A percentile compares a stretch with the other conserved stretches of the same genome.
phyloP scores from a whole-genome alignment of 306 rosid genomes.

The Begonia fuchsioides region DNA sequence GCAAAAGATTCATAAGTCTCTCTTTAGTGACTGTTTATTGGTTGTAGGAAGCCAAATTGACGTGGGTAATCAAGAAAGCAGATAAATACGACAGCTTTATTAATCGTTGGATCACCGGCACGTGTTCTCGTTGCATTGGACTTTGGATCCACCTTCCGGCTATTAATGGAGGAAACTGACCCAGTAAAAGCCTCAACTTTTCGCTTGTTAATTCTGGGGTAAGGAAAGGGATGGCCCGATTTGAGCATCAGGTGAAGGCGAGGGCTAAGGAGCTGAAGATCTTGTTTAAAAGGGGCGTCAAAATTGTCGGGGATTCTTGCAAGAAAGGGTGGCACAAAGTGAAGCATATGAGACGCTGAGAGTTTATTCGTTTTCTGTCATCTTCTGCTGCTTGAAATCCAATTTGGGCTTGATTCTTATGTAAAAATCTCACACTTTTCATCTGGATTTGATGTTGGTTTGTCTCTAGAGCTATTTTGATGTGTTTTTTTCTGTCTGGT shows the following conservation, averaged over 20 bases:
- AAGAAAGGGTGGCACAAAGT: conserved; percentile 72
- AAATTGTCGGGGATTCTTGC: conserved; percentile 52
- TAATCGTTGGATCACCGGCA: conserved; percentile 10
- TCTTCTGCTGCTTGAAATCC: neutral
- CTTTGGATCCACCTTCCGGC: conserved; percentile 1
- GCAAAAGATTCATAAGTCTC: too few relatives aligned
- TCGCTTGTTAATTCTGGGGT: too few relatives aligned
- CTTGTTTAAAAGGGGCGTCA: conserved; percentile 43
- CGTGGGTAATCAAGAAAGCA: too few relatives aligned
- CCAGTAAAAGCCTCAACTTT: neutral
- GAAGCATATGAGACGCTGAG: conserved; percentile 36
- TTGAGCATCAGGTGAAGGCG: conserved; percentile 40
- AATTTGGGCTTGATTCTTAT: conserved; percentile 8
- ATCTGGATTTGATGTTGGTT: neutral
- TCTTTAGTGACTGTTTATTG: too few relatives aligned
- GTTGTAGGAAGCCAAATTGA: too few relatives aligned
- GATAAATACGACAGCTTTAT: too few relatives aligned
- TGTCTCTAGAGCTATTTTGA: neutral
- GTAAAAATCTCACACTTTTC: conserved; percentile 2
- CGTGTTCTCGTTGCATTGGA: conserved; percentile 28
- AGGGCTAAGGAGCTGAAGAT: conserved; percentile 39
- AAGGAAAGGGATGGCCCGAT: conserved; percentile 30
- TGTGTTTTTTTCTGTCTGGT: neutral
- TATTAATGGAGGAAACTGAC: neutral
- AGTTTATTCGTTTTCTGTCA: neutral